Base-by-base conservation (phyloP, 306 rosid genomes). In the Pueraria montana region DNA sequence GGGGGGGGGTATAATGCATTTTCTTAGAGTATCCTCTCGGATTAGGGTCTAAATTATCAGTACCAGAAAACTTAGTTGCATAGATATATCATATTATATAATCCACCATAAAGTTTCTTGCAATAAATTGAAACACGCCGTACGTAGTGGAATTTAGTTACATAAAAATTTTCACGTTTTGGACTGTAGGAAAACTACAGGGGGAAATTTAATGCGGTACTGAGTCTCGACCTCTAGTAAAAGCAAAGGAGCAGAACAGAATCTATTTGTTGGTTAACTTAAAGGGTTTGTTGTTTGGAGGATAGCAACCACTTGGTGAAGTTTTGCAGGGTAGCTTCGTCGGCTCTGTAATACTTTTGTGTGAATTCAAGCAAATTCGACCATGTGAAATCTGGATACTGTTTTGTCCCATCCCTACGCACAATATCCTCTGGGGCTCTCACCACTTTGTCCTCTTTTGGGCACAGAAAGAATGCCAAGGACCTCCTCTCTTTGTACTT, bases 361-460 rank as follows among this genome's bases (percentile, higher is more conserved):
- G 95, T 94, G 87, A 92, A 94, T 0, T 72, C 34, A 55, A 90
- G 84, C 20, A 94, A 66, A 53, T 91, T 80, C 0, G 92, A 88
- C 98, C 98, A 94, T 26, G 92, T 86, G 86, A 94, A 94, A 84
- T 94, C 92, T 0, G 94, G 97, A 86, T 86, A 90, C 26, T 73
- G 77, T 72, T 89, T 88, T 48, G 75, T 73, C 78, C 86, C 93
- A 36, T 85, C 90, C 10, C 14, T 76, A 62, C 20, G 20, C 21
- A 91, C 84, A 8, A 92, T 87, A 70, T 87, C 93, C 24, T 85
- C 68, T 0, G 96, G 97, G 27, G 98, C 86, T 63, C 89, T 86
- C 85, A 95, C 87, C 68, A 90, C 83, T 36, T 85, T 91, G 88
- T 95, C 94, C 27, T 85, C 89, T 81, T 84, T 87, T 0, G 97